Evolutionary conservation across 371 early-diverging fungal species (phyloP), one percentile per base, ranked within the genome.

Genomic region (Mucor irregularis): DNA sequence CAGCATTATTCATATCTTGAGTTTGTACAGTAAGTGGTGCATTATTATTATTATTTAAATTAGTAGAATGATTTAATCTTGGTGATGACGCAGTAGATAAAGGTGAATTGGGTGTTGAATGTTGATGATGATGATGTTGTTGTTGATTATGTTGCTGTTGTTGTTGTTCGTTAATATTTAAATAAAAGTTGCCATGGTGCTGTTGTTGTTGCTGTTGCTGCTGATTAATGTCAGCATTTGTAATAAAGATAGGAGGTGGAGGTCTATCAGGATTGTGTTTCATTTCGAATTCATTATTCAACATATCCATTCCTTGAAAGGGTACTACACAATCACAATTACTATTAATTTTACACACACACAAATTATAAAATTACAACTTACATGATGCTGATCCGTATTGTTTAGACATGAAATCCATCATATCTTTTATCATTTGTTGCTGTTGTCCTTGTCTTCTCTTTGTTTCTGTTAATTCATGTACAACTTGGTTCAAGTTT

Each of bases 391-490:
- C n/a, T n/a, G n/a, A 64, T 6, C 74, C 80, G 25, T 73, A 69
- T 24, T 70, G 64, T 49, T 71, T 72, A 21, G 74, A 71, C 57
- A 89, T 80, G 56, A 78, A 78, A 19, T 84, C 76, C 57, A 82
- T 71, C 72, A 89, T 73, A 38, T 62, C 73, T 51, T 81, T 83
- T 66, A 90, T 76, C 58, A 84, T 55, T 49, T 83, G 79, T 61
- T 88, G 83, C 43, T 88, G 90, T 7, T 75, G 45, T 25, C 39
- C 57, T 49, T 87, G 87, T 57, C 78, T 83, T 56, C 81, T 79
- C 38, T 81, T 84, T 0, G 85, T 84, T 51, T 91, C 91, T 13
- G 74, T 59, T 44, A 93, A 71, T 60, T 93, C 92, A 28, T 87
- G 73, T 24, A 85, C 74, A 11, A 91, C 84, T 51, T 87, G 84